Base-by-base conservation (phyloP, 208 protist species). In the Wallacemonas sp. region DNA sequence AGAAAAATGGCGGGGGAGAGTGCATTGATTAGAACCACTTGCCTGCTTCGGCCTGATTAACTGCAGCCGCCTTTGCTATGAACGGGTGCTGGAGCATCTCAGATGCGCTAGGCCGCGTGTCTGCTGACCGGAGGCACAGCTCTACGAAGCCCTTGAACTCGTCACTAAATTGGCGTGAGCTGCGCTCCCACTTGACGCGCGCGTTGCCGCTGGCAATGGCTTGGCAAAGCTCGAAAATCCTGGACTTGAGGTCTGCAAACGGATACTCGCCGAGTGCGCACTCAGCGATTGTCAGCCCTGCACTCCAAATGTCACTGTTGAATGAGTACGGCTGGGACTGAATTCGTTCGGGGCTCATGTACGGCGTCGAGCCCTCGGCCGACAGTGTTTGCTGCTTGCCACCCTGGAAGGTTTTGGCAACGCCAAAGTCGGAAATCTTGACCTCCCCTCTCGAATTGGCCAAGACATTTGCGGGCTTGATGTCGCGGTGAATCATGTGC, bases 341-440 rank as follows among this genome's bases (percentile, higher is more conserved):
- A 66, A 98, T 94, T 52, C 96, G 42, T 65, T 98, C 96, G 10
- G 96, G 96, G 57, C 89, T 96, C 96, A 98, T 98, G 77, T 98
- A 98, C 5, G 93, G 87, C 57, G 94, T 72, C n/a, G 96, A 97
- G 0, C 95, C 95, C 48, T 97, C 93, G 4, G 86, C 73, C 10
- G 92, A 93, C 3, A 94, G 66, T 16, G 91, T 96, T 65, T 93
- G 77, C 28, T 86, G 65, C 64, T 93, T 83, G 4, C 72, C 85
- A 31, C 83, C 86, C 38, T 78, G 88, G 70, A 94, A 90, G 12
- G 71, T 92, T 61, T 92, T 93, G 14, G 96, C 95, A 0, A 99
- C 89, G 18, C 98, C 97, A 81, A 99, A 99, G 75, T 99, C 98
- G 8, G 93, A 97, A 12, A 99, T 93, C 78, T 99, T 99, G 18